Percentiles rank a stretch among this genome's conserved stretches.
Evolutionary conservation across 305 asterid species (phyloP).

Genomic region (Striga hermonthica): DNA sequence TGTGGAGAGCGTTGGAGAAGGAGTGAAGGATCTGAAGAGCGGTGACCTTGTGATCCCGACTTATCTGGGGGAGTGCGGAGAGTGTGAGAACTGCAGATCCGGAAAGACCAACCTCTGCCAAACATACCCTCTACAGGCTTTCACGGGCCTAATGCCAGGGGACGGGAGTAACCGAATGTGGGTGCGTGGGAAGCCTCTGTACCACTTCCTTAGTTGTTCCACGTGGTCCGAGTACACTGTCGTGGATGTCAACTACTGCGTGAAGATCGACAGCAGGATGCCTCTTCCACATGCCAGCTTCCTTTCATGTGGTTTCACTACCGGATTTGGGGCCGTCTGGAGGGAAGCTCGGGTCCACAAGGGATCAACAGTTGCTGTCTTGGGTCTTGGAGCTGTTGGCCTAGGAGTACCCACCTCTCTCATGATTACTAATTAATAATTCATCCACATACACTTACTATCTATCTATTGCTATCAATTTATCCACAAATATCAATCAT

Average conservation of each 20-base stretch:
- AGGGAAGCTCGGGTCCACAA: conserved; percentile 38
- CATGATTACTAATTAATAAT: neutral
- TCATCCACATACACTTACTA: no score
- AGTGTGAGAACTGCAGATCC: conserved; percentile 37
- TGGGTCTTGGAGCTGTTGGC: conserved; percentile 58
- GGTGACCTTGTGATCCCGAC: conserved; percentile 46
- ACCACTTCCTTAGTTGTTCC: conserved; percentile 48
- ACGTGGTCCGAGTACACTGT: conserved; percentile 50
- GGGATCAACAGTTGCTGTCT: conserved; percentile 46
- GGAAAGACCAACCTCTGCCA: conserved; percentile 41
- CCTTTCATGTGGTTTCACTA: conserved; percentile 55
- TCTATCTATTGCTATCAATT: no score
- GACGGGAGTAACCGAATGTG: conserved; percentile 40
- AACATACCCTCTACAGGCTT: conserved; percentile 41
- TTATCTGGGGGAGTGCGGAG: conserved; percentile 45
- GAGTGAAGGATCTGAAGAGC: conserved; percentile 34
- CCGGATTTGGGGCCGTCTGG: conserved; percentile 50
- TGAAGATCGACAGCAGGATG: conserved; percentile 38
- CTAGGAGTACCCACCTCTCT: conserved; percentile 34
- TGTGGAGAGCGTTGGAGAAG: conserved; percentile 44
- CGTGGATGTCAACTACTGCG: conserved; percentile 40
- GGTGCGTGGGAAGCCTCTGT: conserved; percentile 21
- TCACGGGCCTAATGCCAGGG: conserved; percentile 37
- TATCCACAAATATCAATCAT: no score
- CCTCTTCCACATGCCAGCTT: conserved; percentile 49